phyloP scores from a whole-genome alignment of 768 basidiomycete species.

The Lactarius tabidus region DNA sequence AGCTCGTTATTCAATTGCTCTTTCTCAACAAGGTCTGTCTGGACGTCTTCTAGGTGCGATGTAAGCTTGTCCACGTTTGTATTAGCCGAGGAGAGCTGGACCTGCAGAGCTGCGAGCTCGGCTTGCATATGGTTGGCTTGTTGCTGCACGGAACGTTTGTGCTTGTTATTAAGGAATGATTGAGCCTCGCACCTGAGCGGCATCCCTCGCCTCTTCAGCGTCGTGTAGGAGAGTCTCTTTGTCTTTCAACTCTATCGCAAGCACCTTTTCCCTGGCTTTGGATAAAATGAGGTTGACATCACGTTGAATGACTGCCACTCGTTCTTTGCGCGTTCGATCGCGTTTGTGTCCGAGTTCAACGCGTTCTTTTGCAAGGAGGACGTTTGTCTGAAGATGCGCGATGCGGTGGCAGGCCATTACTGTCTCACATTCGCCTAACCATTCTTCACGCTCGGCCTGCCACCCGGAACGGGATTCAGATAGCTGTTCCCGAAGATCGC shows the following conservation, averaged over 20 bases:
- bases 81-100: constrained; percentile 41
- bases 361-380: constrained; percentile 53
- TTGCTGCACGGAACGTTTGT: constrained; percentile 31
- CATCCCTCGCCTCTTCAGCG: constrained; percentile 26
- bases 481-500: constrained; percentile 45
- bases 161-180: constrained; percentile 5
- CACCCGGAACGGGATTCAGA: constrained; percentile 45
- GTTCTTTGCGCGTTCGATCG: constrained; percentile 53
- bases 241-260: constrained; percentile 52
- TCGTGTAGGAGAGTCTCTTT: constrained; percentile 36
- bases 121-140: constrained; percentile 44
- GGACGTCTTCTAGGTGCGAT: constrained; percentile 55
- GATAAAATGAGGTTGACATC: constrained; percentile 69
- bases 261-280: constrained; percentile 55
- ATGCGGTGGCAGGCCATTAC: constrained; percentile 62
- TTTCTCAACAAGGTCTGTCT: constrained; percentile 50
- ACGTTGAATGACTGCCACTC: constrained; percentile 53
- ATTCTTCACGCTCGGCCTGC: constrained; percentile 51
- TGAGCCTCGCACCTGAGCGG: constrained; percentile 31
- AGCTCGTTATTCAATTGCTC: constrained; percentile 55
- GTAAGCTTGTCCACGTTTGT: constrained; percentile 54
- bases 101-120: constrained; percentile 47
- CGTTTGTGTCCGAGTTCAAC: constrained; percentile 49
- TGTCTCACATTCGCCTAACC: constrained; percentile 60
- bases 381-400: constrained; percentile 53